A percentile compares a stretch with the other conserved stretches of the same genome.
Conservation (phyloP, 1,284 basidiomycete genomes). For the Pascua guehoae region DNA sequence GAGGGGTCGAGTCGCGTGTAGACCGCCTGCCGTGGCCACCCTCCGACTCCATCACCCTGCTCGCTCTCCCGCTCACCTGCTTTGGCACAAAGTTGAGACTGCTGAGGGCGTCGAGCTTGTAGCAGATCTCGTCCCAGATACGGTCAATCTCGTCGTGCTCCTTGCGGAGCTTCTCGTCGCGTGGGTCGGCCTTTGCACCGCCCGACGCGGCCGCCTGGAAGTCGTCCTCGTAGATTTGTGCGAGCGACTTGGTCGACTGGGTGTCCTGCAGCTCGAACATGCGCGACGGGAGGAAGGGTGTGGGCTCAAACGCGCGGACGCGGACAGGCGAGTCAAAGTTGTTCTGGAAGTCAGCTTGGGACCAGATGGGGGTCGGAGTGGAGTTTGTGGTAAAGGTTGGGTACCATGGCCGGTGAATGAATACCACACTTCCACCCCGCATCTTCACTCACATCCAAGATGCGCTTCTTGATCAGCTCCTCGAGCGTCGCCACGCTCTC, state of each 20-base stretch:
- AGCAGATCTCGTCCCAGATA: constrained; percentile 79
- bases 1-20: too few relatives aligned
- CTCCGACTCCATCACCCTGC: too few relatives aligned
- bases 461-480: constrained; percentile 85
- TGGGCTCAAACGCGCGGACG: constrained; percentile 70
- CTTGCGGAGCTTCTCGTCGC: constrained; percentile 81
- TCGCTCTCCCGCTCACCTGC: constrained; percentile 44
- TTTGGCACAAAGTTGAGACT: constrained; percentile 96
- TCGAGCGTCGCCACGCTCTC: constrained; percentile 79
- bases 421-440: not conserved
- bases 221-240: constrained; percentile 94
- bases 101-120: constrained; percentile 87
- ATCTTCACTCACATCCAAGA: constrained; percentile 70
- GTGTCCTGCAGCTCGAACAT: constrained; percentile 86
- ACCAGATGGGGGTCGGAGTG: not conserved
- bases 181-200: constrained; percentile 61
- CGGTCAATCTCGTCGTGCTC: constrained; percentile 83
- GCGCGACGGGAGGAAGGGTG: constrained; percentile 84
- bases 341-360: constrained; percentile 37
- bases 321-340: constrained; percentile 90
- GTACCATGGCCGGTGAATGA: not conserved
- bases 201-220: constrained; percentile 62
- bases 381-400: not conserved
- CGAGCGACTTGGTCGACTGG: constrained; percentile 81
- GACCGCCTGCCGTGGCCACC: too few relatives aligned